Evolutionary conservation across 148 eudicot species (phyloP), one percentile per base, ranked within the genome.

Genomic region (Limonium bicolor): DNA sequence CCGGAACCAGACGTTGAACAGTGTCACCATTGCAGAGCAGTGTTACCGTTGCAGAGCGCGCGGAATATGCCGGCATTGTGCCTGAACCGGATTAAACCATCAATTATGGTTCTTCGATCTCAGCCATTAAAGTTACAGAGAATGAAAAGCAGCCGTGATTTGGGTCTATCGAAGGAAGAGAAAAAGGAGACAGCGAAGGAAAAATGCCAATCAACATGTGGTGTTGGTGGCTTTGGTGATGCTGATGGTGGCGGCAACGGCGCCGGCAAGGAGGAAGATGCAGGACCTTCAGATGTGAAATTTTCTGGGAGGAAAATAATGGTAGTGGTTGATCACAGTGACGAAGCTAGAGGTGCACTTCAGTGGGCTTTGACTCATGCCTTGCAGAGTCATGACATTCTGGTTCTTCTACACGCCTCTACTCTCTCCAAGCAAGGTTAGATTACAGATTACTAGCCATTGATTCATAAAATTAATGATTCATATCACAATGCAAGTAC

Each of bases 321-420:
- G 90, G 69, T 84, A 18, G 85, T 84, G 27, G 70, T 80, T 8
- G 90, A 84, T 59, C 63, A 88, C 11, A 84, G 79, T 49, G 18
- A 33, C 4, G 95, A 76, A 50, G 81, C 90, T 2, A 76, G 69
- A 55, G 69, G 61, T 50, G 95, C 95, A 13, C 58, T 84, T 41
- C 82, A 76, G 41, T 84, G 95, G 95, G 78, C 82, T 13, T 65
- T 84, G 15, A 80, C 79, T 54, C 95, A 84, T 52, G 69, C 90
- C 0, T 70, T 64, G 36, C 95, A 80, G 45, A 69, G 54, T 48
- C 72, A 80, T 5, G 95, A 84, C 57, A 12, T 21, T 29, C 28
- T 84, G n/a, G 28, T 71, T 29, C 90, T 84, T 71, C 71, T 84
- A 26, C 57, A 80, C 62, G 79, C 74, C 0, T 35, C 63, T 50